Conservation (phyloP, 164 flowering plant species). For the Vitis cinerea region DNA sequence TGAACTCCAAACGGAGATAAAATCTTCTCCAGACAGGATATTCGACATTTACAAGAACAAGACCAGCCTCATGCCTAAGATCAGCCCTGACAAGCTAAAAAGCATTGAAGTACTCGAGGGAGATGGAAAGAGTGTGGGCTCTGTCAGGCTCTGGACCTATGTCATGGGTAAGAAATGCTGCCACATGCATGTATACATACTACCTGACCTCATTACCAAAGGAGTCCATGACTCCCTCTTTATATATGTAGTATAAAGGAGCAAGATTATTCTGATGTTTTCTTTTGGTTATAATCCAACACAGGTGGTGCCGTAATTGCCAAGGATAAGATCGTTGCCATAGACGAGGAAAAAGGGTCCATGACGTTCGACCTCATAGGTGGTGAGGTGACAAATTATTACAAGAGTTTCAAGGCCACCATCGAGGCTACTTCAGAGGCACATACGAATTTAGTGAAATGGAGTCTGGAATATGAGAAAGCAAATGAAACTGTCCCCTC, state of each 20-base stretch:
- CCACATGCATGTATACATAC: no score
- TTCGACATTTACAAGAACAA: constrained; percentile 26
- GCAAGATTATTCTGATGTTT: no score
- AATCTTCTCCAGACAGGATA: constrained; percentile 20
- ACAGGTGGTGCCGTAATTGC: constrained; percentile 8
- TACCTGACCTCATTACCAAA: no score
- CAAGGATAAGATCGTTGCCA: constrained; percentile 25
- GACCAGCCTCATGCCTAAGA: constrained; percentile 16
- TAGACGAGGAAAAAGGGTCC: constrained; percentile 22
- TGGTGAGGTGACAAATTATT: constrained; percentile 30
- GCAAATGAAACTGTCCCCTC: constrained; percentile 13
- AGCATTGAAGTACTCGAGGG: constrained; percentile 29
- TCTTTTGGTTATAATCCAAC: not conserved
- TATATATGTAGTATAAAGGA: no score
- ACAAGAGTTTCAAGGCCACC: constrained; percentile 22
- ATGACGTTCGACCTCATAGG: constrained; percentile 20
- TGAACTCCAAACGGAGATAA: constrained; percentile 16
- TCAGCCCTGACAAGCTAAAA: constrained; percentile 18
- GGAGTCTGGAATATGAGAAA: constrained; percentile 30
- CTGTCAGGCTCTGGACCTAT: constrained; percentile 20
- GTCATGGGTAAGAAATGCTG: constrained; percentile 11
- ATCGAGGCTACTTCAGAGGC: constrained; percentile 10
- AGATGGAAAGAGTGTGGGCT: constrained; percentile 24
- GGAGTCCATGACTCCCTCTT: no score
- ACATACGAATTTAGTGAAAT: constrained; percentile 11